Evolutionary conservation across 306 rosid species (phyloP).

Genomic region (Castanea sativa): DNA sequence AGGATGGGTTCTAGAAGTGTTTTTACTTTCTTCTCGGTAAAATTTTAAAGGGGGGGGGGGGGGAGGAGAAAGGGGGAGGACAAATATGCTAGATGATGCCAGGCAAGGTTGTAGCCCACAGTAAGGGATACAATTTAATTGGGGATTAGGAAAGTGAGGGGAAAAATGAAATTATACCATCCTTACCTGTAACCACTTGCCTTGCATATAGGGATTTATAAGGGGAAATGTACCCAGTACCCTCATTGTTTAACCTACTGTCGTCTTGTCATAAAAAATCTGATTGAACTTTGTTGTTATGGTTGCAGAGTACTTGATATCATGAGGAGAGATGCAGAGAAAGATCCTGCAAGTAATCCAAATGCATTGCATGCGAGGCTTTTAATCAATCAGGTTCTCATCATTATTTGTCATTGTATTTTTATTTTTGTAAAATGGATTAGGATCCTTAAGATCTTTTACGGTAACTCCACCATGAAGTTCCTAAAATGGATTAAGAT

Average conservation of each 20-base stretch:
- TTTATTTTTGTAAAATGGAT: neutral
- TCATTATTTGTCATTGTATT: conserved; percentile 13
- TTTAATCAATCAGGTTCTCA: conserved; percentile 70
- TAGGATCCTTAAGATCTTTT: too few relatives aligned
- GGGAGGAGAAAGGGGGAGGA: too few relatives aligned
- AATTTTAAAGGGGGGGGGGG: too few relatives aligned
- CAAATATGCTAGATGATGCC: too few relatives aligned
- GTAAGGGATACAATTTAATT: too few relatives aligned
- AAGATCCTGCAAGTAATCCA: conserved; percentile 72
- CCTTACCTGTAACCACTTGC: neutral
- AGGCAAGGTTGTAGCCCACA: too few relatives aligned
- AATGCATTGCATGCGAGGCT: conserved; percentile 63
- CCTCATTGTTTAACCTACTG: neutral
- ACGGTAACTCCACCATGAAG: too few relatives aligned
- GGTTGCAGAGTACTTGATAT: conserved; percentile 84
- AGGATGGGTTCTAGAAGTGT: too few relatives aligned
- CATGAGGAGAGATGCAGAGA: conserved; percentile 68
- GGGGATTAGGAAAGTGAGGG: too few relatives aligned
- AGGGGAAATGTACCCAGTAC: neutral
- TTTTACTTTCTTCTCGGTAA: too few relatives aligned
- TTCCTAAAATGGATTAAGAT: too few relatives aligned
- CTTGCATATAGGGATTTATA: neutral
- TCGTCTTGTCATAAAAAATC: neutral
- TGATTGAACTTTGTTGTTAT: conserved; percentile 16
- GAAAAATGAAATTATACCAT: too few relatives aligned